Evolutionary conservation across 257 asterid genomes (phyloP).

Genomic region (Nicotiana tomentosiformis): DNA sequence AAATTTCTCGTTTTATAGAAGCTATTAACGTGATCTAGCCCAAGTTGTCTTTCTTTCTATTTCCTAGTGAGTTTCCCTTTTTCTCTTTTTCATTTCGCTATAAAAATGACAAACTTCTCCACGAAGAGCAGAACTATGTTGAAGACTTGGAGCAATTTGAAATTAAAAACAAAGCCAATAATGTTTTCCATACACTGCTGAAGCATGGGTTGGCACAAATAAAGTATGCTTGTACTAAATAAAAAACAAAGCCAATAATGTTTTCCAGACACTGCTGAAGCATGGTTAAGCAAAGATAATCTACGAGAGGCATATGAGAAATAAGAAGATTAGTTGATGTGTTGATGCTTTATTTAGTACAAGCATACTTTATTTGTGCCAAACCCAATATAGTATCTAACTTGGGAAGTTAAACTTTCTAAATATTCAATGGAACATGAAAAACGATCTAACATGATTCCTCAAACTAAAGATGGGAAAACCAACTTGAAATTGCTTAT

Average conservation of each 20-base stretch:
- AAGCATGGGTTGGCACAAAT: no score
- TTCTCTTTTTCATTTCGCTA: neutral
- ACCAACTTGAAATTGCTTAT: neutral
- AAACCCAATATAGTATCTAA: neutral
- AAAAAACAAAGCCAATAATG: no score
- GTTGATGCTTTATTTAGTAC: neutral
- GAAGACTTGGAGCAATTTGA: neutral
- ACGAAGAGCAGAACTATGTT: neutral
- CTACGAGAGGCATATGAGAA: neutral
- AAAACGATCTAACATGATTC: neutral
- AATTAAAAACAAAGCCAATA: neutral
- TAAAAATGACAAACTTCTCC: neutral
- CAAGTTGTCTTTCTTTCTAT: neutral
- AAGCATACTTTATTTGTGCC: neutral
- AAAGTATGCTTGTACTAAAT: neutral
- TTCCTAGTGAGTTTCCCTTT: conserved; percentile 1
- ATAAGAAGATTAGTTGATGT: neutral
- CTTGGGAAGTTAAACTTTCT: neutral
- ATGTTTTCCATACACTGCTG: neutral
- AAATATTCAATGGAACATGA: neutral
- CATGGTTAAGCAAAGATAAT: neutral
- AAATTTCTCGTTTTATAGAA: neutral
- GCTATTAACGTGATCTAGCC: neutral
- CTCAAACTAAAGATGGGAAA: neutral
- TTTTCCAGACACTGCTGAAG: neutral